These are phyloP conservation scores for Cladophialophora exuberans DNA, from an alignment of 2,329 filamentous ascomycete genomes.

Conservation along the genomic window DNA sequence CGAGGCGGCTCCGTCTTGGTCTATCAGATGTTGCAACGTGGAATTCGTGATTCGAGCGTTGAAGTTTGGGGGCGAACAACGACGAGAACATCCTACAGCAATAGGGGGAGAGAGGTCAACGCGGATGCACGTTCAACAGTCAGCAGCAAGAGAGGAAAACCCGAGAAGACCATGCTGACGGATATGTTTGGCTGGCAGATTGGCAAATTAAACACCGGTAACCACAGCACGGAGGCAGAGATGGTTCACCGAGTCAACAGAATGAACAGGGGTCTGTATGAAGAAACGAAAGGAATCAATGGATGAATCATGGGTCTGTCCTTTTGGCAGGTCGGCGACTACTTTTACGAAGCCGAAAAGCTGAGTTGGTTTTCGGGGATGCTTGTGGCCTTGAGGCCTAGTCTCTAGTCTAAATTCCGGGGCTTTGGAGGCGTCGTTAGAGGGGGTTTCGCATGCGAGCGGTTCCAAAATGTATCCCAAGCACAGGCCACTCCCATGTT, in stretches of 20 bases:
- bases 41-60: background rate
- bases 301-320: background rate
- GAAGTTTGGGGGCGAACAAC: background rate
- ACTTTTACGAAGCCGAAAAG: constrained; percentile 1
- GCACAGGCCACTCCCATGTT: background rate
- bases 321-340: constrained; percentile 10
- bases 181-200: background rate
- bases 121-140: too few species aligned
- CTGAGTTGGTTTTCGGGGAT: background rate
- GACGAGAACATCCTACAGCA: background rate
- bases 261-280: background rate
- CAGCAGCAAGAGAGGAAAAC: too few species aligned
- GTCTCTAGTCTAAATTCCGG: background rate
- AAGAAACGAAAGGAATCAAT: background rate
- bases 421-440: background rate
- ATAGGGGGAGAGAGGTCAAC: too few species aligned
- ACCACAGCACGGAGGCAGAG: background rate
- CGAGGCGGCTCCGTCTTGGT: background rate
- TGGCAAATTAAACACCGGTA: background rate
- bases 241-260: too few species aligned
- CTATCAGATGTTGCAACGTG: background rate
- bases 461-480: background rate
- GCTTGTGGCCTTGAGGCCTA: background rate
- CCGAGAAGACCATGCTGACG: background rate
- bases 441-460: background rate